Evolutionary conservation across 768 basidiomycete genomes (phyloP), one percentile per base, ranked within the genome.

Genomic region (Suillus plorans): DNA sequence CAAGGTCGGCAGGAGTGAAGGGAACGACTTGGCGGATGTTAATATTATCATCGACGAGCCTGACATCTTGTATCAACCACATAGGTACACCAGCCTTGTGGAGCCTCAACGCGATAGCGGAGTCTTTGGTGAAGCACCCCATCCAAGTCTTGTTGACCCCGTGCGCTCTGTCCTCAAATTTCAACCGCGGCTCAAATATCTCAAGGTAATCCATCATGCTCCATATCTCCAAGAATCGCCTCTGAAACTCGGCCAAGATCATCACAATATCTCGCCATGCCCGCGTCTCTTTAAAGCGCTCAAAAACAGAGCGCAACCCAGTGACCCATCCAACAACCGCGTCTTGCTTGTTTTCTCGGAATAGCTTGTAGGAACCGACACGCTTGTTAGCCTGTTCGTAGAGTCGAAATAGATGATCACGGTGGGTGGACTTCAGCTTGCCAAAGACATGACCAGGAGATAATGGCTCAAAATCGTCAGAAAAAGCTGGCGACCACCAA

Each of bases 91-190:
- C 60, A 34, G 39, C 45, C 45, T 47, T 47, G 45, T 47, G 45
- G 45, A 47, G 45, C 45, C 45, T 47, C 45, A 47, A 47, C 4
- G 20, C 44, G 6, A 61, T 20, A 53, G 31, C 13, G 18, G 25
- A 22, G 44, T 45, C 44, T 20, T 49, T 28, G 13, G 60, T 61
- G 60, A 61, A 61, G 45, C 39, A 39, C 14, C 60, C 60, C 60
- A 61, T 61, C 60, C 37, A 53, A 39, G 22, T 22, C 31, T 39
- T 61, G 42, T 61, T 45, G 39, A 61, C n/a, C 34, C 13, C 13
- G 3, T 47, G 37, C 4, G 2, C n/a, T 13, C 1, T 47, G 45
- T 47, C 45, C 45, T 47, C 45, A 13, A 47, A 47, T 47, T 47
- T 47, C n/a, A 61, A n/a, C 31, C 13, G 44, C 2, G n/a, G 60